Conservation (phyloP, 78 protist genomes). For the Polysphondylium violaceum region DNA sequence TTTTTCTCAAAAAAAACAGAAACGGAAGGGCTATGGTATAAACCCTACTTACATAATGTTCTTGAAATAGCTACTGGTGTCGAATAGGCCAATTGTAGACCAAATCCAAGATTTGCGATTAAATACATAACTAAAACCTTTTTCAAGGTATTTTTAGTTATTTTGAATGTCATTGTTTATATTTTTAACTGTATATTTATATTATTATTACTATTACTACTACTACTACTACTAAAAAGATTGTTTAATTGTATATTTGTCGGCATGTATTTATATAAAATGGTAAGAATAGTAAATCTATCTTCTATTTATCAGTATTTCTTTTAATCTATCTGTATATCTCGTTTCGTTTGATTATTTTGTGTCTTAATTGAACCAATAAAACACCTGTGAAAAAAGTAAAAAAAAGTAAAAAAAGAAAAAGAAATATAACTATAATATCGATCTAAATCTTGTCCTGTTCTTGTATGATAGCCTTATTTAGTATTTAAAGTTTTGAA, state of each 20-base stretch:
- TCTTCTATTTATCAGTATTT: no score
- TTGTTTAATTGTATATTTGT: not conserved
- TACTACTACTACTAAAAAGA: not conserved
- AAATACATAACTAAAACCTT: conserved; percentile 51
- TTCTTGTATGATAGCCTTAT: no score
- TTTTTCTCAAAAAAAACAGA: not conserved
- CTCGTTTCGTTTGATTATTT: no score
- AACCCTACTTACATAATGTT: conserved; percentile 36
- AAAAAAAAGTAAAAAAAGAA: no score
- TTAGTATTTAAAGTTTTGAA: no score
- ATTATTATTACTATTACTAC: not conserved
- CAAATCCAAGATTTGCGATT: conserved; percentile 58
- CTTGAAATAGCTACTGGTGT: conserved; percentile 43
- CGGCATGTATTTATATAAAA: not conserved
- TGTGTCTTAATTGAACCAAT: no score
- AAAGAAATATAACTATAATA: no score
- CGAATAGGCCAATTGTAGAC: conserved; percentile 47
- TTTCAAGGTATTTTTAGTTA: conserved; percentile 22
- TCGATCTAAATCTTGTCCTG: no score
- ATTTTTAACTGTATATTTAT: not conserved
- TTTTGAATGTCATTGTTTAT: not conserved
- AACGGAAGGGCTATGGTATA: no score
- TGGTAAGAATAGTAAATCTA: not conserved
- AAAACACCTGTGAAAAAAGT: no score
- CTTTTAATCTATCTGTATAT: no score